Percentiles rank a stretch among this genome's conserved stretches.
Conservation (phyloP, 345 rosid genomes). For the Tarenaya hassleriana region DNA sequence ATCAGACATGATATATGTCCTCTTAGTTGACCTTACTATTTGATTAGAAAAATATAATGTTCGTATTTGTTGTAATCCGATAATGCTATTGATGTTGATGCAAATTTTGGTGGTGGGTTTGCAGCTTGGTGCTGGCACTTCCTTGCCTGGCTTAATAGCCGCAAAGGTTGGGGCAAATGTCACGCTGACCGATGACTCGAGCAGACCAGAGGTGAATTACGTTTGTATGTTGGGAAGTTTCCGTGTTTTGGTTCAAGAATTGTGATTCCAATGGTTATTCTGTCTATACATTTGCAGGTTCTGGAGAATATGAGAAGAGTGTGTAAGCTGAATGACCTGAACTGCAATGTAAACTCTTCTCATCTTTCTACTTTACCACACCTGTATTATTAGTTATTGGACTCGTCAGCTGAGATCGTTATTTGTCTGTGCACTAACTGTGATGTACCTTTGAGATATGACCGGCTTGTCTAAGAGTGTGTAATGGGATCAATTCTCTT, state of each 20-base stretch:
- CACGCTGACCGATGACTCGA: slow-evolving; percentile 48
- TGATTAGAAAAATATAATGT: no score
- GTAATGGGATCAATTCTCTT: neutral
- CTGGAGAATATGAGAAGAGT: slow-evolving; percentile 67
- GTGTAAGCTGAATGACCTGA: slow-evolving; percentile 49
- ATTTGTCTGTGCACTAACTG: no score
- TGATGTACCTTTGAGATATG: no score
- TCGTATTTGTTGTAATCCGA: no score
- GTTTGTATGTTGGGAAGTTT: neutral
- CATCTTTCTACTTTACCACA: neutral
- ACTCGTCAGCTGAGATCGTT: no score
- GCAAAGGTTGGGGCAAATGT: slow-evolving; percentile 74
- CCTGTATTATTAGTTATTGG: neutral
- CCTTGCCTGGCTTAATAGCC: slow-evolving; percentile 47
- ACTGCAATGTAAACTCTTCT: slow-evolving; percentile 46
- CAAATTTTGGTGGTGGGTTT: slow-evolving; percentile 16
- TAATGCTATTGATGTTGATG: neutral
- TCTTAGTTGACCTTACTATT: neutral
- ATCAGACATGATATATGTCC: no score
- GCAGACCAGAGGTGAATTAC: slow-evolving; percentile 45
- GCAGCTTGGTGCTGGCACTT: slow-evolving; percentile 77
- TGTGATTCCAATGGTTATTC: neutral
- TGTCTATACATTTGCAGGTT: slow-evolving; percentile 44
- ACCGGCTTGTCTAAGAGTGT: neutral
- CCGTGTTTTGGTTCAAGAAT: neutral